Conservation (phyloP, 768 basidiomycete species). For the Phylloporus scabripes region DNA sequence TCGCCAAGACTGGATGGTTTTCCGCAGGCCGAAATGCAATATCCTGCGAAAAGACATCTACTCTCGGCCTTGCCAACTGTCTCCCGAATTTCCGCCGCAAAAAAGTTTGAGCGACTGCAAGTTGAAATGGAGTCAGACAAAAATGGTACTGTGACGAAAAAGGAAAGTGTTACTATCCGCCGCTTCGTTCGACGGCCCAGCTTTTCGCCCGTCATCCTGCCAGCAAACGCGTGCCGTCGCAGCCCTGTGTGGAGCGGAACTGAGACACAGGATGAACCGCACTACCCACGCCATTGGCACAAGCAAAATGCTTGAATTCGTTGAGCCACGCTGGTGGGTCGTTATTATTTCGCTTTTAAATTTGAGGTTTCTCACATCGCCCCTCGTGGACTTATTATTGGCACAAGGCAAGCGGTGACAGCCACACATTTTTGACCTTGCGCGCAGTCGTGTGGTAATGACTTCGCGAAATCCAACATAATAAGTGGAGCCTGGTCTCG, state of each 20-base stretch:
- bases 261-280: neutral
- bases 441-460: conserved; percentile 3
- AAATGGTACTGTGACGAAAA: neutral
- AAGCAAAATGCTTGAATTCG: neutral
- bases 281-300: neutral
- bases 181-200: neutral
- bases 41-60: too few species aligned
- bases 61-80: too few species aligned
- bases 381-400: conserved; percentile 7
- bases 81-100: neutral
- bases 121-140: neutral
- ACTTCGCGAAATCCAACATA: conserved; percentile 2
- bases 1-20: too few species aligned
- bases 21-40: too few species aligned
- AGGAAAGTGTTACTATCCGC: neutral
- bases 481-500: neutral
- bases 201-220: neutral
- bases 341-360: neutral
- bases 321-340: neutral
- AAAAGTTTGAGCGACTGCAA: neutral
- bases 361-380: conserved; percentile 1
- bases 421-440: neutral
- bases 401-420: conserved; percentile 18
- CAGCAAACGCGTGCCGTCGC: neutral
- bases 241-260: neutral